phyloP scores from a whole-genome alignment of 2,329 filamentous ascomycete species.

The Cytospora piceae region DNA sequence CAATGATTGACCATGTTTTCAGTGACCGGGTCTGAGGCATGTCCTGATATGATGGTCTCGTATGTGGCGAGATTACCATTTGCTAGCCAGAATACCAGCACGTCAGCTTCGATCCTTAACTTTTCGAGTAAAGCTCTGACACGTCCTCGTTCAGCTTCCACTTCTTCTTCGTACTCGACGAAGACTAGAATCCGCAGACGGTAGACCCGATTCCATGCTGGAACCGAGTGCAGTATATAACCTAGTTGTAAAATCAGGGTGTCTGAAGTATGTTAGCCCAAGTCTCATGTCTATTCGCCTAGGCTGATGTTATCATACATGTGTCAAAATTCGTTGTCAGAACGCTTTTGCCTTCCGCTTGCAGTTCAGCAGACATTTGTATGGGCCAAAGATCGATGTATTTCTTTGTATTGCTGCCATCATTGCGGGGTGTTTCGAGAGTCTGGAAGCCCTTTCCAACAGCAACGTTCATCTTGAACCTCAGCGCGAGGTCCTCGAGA shows the following conservation, averaged over 20 bases:
- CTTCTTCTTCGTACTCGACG: constrained; percentile 84
- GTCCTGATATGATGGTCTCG: constrained; percentile 77
- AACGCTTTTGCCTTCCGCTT: constrained; percentile 67
- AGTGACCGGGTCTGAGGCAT: constrained; percentile 56
- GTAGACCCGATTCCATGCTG: constrained; percentile 76
- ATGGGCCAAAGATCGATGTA: constrained; percentile 92
- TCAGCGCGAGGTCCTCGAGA: constrained; percentile 77
- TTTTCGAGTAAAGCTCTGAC: constrained; percentile 78
- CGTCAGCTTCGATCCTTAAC: constrained; percentile 77
- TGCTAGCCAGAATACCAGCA: constrained; percentile 81
- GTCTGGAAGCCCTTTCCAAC: constrained; percentile 80
- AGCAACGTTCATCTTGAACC: constrained; percentile 81
- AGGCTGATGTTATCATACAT: constrained; percentile 54
- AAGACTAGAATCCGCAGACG: constrained; percentile 80
- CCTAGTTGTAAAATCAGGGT: constrained; percentile 85
- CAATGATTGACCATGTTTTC: constrained; percentile 66
- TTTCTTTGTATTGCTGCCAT: constrained; percentile 66
- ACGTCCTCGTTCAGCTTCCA: constrained; percentile 75
- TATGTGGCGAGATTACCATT: constrained; percentile 74
- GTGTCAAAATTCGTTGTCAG: constrained; percentile 91
- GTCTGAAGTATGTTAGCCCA: constrained; percentile 45
- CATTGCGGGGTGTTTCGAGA: constrained; percentile 70
- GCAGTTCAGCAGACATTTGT: constrained; percentile 87
- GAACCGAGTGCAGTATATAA: constrained; percentile 81
- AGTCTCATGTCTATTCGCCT: not conserved